Conservation (phyloP, 2,329 filamentous ascomycete species). For the Fusarium sp. region DNA sequence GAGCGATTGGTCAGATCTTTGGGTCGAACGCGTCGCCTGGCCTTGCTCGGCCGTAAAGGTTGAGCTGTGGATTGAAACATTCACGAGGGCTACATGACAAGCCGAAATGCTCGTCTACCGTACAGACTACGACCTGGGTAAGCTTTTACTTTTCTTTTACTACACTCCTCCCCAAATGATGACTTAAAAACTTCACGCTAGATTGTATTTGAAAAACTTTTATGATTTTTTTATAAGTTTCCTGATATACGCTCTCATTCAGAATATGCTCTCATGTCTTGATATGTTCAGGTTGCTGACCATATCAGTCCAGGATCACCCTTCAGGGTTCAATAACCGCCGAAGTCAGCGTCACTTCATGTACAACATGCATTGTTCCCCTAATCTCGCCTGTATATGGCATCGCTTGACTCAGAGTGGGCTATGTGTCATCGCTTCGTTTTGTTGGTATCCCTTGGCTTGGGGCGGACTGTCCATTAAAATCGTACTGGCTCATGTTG, state of each 20-base stretch:
- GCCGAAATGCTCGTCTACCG: neutral
- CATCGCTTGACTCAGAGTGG: neutral
- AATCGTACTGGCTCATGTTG: neutral
- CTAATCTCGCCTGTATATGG: neutral
- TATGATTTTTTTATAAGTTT: constrained; percentile 51
- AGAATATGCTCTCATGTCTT: neutral
- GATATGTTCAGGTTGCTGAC: constrained; percentile 18
- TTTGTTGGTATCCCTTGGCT: neutral
- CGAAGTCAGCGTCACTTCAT: too few species aligned
- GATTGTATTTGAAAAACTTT: constrained; percentile 60
- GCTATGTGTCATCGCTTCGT: neutral
- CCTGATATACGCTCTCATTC: constrained; percentile 39
- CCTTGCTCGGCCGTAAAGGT: constrained; percentile 40
- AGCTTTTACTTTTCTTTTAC: neutral
- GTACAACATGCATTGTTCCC: neutral
- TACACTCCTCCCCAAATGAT: constrained; percentile 48
- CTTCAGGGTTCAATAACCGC: too few species aligned
- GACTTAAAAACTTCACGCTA: constrained; percentile 56
- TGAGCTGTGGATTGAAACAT: neutral
- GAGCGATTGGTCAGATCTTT: constrained; percentile 61
- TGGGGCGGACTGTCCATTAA: neutral
- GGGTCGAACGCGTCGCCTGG: constrained; percentile 44
- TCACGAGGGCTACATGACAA: neutral
- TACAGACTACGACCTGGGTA: neutral
- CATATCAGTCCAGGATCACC: neutral